Conservation (phyloP, 2,329 filamentous ascomycete genomes). For the Tolypocladium album region DNA sequence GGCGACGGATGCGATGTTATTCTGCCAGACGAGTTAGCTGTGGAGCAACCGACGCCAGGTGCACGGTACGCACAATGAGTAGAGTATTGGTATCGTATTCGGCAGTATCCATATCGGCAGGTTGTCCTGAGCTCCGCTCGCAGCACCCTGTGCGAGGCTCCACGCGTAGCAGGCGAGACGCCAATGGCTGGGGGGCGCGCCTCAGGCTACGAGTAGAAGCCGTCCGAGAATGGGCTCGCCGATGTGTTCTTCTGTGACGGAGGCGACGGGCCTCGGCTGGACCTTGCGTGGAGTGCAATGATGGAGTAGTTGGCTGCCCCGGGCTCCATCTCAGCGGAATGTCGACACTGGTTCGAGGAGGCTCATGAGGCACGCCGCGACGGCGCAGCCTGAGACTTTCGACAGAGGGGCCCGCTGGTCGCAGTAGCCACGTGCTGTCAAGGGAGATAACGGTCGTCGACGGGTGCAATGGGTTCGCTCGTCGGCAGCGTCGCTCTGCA, state of each 20-base stretch:
- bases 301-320: slow-evolving; percentile 4
- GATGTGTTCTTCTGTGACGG: neutral
- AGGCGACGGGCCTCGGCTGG: slow-evolving; percentile 7
- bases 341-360: slow-evolving; percentile 9
- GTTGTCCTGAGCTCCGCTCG: slow-evolving; percentile 6
- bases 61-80: slow-evolving; percentile 39
- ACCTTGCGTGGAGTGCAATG: slow-evolving; percentile 6
- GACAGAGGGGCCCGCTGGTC: neutral
- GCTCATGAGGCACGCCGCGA: slow-evolving; percentile 1
- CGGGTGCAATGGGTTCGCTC: neutral
- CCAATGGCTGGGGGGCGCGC: neutral
- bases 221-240: neutral
- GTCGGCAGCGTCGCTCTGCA: neutral
- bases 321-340: slow-evolving; percentile 29
- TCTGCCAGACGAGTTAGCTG: slow-evolving; percentile 25
- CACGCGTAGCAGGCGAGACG: slow-evolving; percentile 1
- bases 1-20: slow-evolving; percentile 43
- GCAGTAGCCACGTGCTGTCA: neutral
- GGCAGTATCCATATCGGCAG: slow-evolving; percentile 49
- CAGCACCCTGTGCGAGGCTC: neutral
- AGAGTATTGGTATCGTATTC: slow-evolving; percentile 54
- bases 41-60: neutral
- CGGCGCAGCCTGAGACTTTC: neutral
- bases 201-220: neutral
- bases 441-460: neutral